Evolutionary conservation across 352 stramenopile species (phyloP).

Genomic region (Blastocystis sp.): DNA sequence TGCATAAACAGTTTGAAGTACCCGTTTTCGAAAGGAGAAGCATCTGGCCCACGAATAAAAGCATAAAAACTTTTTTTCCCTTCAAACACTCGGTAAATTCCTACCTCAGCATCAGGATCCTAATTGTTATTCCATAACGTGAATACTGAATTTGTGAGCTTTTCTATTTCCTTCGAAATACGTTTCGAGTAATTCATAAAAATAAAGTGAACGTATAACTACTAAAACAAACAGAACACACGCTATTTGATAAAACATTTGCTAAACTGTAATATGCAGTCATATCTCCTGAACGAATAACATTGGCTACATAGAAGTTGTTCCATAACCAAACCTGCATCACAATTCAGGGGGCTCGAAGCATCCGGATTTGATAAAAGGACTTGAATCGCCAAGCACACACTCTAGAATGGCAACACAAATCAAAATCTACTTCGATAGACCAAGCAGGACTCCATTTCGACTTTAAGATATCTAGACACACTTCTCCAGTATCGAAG

Average conservation of each 20-base stretch:
- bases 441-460: conserved; percentile 8
- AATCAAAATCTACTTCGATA: conserved; percentile 13
- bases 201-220: background rate
- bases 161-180: background rate
- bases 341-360: conserved; percentile 41
- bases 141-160: background rate
- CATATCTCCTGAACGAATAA: conserved; percentile 1
- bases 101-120: background rate
- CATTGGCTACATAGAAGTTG: background rate
- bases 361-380: conserved; percentile 43
- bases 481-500: conserved; percentile 37
- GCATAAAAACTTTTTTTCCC: conserved; percentile 61
- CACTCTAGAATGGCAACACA: background rate
- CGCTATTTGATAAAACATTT: background rate
- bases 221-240: background rate
- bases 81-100: background rate
- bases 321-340: conserved; percentile 28
- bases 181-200: background rate
- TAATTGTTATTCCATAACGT: background rate
- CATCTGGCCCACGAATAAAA: conserved; percentile 72
- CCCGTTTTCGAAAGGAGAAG: conserved; percentile 74
- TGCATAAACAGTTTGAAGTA: conserved; percentile 76
- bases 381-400: conserved; percentile 8
- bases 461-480: conserved; percentile 49
- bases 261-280: conserved; percentile 19